These are phyloP conservation scores for Talaromyces rugulosus DNA, from an alignment of 2,329 filamentous ascomycete species.

Conservation along the genomic window DNA sequence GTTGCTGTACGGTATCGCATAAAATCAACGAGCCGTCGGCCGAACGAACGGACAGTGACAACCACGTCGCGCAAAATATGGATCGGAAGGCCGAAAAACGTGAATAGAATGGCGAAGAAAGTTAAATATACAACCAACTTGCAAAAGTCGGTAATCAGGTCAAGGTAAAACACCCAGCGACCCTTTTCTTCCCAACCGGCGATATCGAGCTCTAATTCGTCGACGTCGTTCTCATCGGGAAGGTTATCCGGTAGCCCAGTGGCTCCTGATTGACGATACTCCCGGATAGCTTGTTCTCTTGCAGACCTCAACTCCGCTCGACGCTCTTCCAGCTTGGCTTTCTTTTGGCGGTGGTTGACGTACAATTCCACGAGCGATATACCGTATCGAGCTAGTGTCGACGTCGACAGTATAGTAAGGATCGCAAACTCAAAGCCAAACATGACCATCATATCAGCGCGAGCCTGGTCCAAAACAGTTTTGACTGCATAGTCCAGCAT, in stretches of 20 bases:
- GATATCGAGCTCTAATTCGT: constrained; percentile 92
- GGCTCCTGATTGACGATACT: constrained; percentile 33
- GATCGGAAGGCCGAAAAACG: constrained; percentile 91
- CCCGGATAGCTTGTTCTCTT: constrained; percentile 44
- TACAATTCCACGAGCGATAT: constrained; percentile 73
- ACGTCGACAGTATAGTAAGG: constrained; percentile 71
- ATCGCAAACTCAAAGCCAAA: constrained; percentile 97
- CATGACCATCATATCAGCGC: constrained; percentile 99
- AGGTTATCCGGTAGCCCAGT: constrained; percentile 41
- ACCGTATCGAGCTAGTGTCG: constrained; percentile 73
- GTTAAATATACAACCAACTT: constrained; percentile 84
- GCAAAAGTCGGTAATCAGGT: constrained; percentile 81
- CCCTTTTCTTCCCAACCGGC: constrained; percentile 96
- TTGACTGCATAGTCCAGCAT: constrained; percentile 78
- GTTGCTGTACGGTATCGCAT: constrained; percentile 87
- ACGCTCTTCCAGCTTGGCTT: constrained; percentile 62
- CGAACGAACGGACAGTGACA: constrained; percentile 86
- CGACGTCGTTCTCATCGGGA: constrained; percentile 68
- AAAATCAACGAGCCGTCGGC: constrained; percentile 83
- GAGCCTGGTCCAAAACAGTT: constrained; percentile 78
- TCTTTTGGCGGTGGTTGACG: constrained; percentile 71
- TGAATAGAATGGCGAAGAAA: constrained; percentile 90
- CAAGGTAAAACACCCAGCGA: constrained; percentile 83
- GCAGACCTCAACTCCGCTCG: constrained; percentile 61
- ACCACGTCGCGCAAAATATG: constrained; percentile 96